Conservation (phyloP, 2,329 filamentous ascomycete species). For the Colletotrichum scovillei region DNA sequence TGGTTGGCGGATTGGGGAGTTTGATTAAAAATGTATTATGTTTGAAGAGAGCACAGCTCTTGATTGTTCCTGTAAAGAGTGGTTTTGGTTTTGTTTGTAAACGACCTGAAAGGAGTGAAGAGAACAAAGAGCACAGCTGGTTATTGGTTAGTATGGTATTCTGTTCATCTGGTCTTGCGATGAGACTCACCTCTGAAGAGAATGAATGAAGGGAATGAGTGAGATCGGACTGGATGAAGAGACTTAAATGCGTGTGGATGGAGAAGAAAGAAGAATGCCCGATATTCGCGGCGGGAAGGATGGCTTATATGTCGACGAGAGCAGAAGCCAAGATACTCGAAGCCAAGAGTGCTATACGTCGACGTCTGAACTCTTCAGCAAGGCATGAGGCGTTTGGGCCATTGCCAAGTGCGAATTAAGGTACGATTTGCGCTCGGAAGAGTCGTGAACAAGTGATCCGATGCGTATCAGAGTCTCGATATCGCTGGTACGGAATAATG, state of each 20-base stretch:
- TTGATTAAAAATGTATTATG: constrained; percentile 44
- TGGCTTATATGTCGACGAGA: constrained; percentile 51
- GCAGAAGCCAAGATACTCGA: constrained; percentile 3
- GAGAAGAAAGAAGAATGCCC: constrained; percentile 38
- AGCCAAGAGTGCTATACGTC: not conserved
- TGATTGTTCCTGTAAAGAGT: constrained; percentile 50
- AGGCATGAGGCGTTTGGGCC: constrained; percentile 3
- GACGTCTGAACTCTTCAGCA: not conserved
- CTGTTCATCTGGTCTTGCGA: not conserved
- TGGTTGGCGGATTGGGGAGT: constrained; percentile 39
- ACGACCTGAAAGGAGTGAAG: constrained; percentile 53
- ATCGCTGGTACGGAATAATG: constrained; percentile 17
- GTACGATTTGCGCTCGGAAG: constrained; percentile 19
- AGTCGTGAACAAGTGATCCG: constrained; percentile 1
- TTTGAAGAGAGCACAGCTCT: constrained; percentile 56
- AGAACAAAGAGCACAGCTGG: constrained; percentile 62
- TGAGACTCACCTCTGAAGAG: constrained; percentile 56
- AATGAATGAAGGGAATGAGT: constrained; percentile 57
- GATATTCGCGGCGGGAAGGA: constrained; percentile 39
- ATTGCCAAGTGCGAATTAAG: constrained; percentile 26
- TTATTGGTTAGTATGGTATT: constrained; percentile 35
- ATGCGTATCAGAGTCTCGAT: constrained; percentile 18
- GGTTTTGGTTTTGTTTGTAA: not conserved
- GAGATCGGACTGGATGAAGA: constrained; percentile 42
- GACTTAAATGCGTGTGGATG: constrained; percentile 45